These are phyloP conservation scores for Verruconis gallopava DNA, from an alignment of 2,329 filamentous ascomycete species.

Conservation along the genomic window DNA sequence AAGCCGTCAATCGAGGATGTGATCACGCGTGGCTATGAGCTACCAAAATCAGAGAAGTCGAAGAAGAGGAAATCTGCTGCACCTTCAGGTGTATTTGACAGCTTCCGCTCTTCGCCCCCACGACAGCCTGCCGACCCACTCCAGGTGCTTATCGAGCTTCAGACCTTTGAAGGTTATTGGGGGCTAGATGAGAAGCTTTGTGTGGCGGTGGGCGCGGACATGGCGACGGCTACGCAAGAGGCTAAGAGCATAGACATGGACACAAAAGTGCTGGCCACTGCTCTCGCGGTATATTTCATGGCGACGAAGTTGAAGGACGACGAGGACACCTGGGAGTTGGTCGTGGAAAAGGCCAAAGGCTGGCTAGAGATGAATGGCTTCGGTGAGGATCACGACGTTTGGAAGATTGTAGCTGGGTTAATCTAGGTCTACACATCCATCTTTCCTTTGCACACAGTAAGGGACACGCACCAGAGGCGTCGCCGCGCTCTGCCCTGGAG, in stretches of 20 bases:
- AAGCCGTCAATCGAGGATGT: too few species aligned
- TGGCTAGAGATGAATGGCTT: constrained; percentile 31
- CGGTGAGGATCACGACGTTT: constrained; percentile 1
- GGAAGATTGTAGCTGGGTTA: constrained; percentile 4
- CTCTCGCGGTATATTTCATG: constrained; percentile 37
- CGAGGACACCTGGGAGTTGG: constrained; percentile 49
- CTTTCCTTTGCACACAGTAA: too few species aligned
- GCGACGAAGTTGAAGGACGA: constrained; percentile 31
- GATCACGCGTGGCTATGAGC: too few species aligned
- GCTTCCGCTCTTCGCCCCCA: too few species aligned
- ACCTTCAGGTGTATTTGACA: too few species aligned
- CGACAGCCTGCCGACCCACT: too few species aligned
- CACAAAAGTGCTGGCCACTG: constrained; percentile 21
- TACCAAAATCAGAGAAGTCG: too few species aligned
- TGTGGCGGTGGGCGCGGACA: constrained; percentile 13
- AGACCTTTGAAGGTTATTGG: constrained; percentile 46
- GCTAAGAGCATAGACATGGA: constrained; percentile 12
- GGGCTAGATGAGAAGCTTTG: constrained; percentile 19
- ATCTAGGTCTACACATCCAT: too few species aligned
- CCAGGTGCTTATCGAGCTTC: constrained; percentile 36
- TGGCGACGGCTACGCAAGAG: constrained; percentile 5
- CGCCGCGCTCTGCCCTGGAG: too few species aligned
- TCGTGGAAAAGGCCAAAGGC: constrained; percentile 44
- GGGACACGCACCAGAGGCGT: too few species aligned
- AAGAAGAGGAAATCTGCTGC: too few species aligned